phyloP scores from a whole-genome alignment of 176 grass and related monocot species.

The Saccharum spontaneum region DNA sequence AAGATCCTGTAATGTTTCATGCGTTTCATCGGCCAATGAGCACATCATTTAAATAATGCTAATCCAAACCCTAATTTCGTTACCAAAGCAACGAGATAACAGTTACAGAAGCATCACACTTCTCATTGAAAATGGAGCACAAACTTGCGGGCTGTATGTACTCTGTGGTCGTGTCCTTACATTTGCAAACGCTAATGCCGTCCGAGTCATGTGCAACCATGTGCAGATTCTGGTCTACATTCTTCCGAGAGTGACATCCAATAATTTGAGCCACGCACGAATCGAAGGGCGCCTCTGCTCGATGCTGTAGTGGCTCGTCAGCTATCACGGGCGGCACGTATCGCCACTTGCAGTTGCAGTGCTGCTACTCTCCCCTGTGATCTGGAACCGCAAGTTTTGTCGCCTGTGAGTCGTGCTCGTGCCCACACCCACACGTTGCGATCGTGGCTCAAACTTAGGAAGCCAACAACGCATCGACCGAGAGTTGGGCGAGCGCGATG shows the following conservation, averaged over 20 bases:
- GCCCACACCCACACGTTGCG: not conserved
- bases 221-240: not conserved
- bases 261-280: not conserved
- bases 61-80: too few species aligned
- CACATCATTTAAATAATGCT: too few species aligned
- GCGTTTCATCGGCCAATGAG: not conserved
- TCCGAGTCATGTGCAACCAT: not conserved
- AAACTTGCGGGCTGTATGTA: too few species aligned
- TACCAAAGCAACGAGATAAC: too few species aligned
- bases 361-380: not conserved
- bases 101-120: too few species aligned
- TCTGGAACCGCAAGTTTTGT: not conserved
- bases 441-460: not conserved
- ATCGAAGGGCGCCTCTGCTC: not conserved
- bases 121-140: not conserved
- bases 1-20: not conserved
- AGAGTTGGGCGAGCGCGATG: too few species aligned
- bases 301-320: not conserved
- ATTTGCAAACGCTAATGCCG: not conserved
- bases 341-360: not conserved
- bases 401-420: not conserved
- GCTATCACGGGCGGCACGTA: not conserved
- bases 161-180: not conserved
- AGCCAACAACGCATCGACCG: too few species aligned
- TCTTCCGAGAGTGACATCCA: constrained; percentile 13